Base-by-base conservation (phyloP, 225 moss, liverwort and hornwort genomes). In the Bryoerythrophyllum caledonicum region DNA sequence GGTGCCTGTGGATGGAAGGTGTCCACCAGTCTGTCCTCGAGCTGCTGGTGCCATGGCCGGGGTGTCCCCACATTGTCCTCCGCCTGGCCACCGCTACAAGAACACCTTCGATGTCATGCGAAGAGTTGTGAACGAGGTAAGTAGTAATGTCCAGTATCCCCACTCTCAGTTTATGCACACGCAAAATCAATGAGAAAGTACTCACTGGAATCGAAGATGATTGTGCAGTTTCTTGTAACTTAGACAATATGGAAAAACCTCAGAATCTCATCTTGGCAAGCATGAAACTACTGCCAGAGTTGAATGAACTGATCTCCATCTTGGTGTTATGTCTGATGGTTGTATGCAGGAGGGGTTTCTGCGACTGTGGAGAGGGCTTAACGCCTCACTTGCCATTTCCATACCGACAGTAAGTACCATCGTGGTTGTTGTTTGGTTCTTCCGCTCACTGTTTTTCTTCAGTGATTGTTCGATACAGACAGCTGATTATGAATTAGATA, bases 31-130 rank as follows among this genome's bases (percentile, higher is more conserved):
- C 3, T 81, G 81, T 66, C 71, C 75, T 35, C 56, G 70, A 65
- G 66, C 70, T 8, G 17, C 32, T 38, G 38, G 9, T 1, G 38
- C 54, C 35, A 21, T 54, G 24, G 24, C 58, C 2, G 71, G 71
- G 58, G 71, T 58, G 35, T 35, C 65, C 1, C 76, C 58, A 8
- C 70, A 37, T 6, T 76, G 75, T 40, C 75, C 74, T 8, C 75
- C 76, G 35, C 17, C 54, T 7, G 71, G 81, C 3, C 27, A 57
- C 21, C 70, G 59, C 6, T 81, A 81, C 67, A 81, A 81, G 71
- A 63, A 75, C 56, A 81, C 81, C 10, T 81, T 75, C 76, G 81
- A 81, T 60, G 81, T 81, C 11, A 49, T 81, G 44, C 69, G 75
- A 10, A 71, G 70, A 65, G 71, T 81, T 49, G 21, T 65, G 17